Conservation (phyloP, 176 grass and related monocot species). For the Rhynchospora breviuscula region DNA sequence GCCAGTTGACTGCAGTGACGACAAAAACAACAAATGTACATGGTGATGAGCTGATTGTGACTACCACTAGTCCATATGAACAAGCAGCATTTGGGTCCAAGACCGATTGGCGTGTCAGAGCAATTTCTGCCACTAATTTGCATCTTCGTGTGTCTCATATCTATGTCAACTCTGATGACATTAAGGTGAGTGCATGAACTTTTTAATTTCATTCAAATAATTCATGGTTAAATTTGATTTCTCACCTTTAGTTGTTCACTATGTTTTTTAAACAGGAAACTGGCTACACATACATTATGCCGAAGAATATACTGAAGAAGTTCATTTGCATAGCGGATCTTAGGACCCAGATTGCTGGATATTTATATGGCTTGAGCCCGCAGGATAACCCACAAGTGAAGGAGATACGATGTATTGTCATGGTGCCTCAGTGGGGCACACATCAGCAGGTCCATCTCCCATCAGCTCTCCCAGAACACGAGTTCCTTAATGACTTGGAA, state of each 20-base stretch:
- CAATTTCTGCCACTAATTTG: conserved; percentile 96
- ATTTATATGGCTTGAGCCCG: conserved; percentile 84
- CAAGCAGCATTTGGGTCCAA: conserved; percentile 92
- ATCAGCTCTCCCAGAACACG: conserved; percentile 82
- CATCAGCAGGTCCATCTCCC: conserved; percentile 96
- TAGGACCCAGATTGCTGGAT: conserved; percentile 78
- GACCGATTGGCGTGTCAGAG: conserved; percentile 93
- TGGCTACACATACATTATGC: conserved; percentile 99
- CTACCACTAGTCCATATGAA: conserved; percentile 94
- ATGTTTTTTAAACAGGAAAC: conserved; percentile 67
- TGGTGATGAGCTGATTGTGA: conserved; percentile 95
- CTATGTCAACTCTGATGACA: conserved; percentile 99
- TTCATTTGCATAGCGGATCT: conserved; percentile 99
- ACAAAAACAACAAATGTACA: conserved; percentile 98
- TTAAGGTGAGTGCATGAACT: conserved; percentile 52
- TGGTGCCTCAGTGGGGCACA: conserved; percentile 88
- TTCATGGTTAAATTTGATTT: neutral
- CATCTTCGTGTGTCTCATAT: conserved; percentile 98
- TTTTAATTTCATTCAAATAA: neutral
- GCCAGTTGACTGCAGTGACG: conserved; percentile 90
- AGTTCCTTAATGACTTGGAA: conserved; percentile 90
- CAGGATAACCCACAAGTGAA: conserved; percentile 98
- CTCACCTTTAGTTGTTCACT: neutral
- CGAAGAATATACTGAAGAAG: conserved; percentile 98
- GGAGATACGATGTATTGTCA: conserved; percentile 89